Evolutionary conservation across 495 filamentous ascomycete species (phyloP), one percentile per base, ranked within the genome.

Genomic region (Xylaria telfairii): DNA sequence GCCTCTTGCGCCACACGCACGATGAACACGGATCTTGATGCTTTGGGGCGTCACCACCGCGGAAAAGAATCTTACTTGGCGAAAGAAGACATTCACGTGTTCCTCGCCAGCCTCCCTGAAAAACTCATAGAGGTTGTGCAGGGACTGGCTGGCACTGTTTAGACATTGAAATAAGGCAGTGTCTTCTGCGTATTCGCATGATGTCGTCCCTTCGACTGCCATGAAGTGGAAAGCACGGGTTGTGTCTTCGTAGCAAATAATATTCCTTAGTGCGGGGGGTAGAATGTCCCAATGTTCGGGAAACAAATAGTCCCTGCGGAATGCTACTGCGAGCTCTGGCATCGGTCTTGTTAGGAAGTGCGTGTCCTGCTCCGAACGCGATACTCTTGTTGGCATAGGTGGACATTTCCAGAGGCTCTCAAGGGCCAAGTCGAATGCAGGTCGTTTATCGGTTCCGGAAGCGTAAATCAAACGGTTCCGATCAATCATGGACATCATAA

Each of bases 61-160:
- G 13, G 32, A 60, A 10, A 59, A 59, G 17, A 59, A 59, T 59
- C 56, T 59, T 34, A 59, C 56, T 37, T 39, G 6, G 32, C n/a
- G n/a, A 37, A 59, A 59, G 32, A 59, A 59, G 56, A 59, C n/a
- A 13, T 37, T 15, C 30, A 59, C 30, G 21, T 59, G 56, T 59
- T 39, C 56, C 15, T 60, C 19, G 12, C 56, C 30, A 21, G 56
- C 56, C 21, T 56, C 51, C 26, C 15, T 56, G 51, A 56, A 56
- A 32, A 56, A 32, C 51, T 56, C 51, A 30, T 56, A 56, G 24
- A 56, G 9, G 51, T 56, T 60, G 32, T 41, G 32, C 32, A 60
- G 32, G 4, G 56, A 60, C 17, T 60, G 32, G 12, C 30, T 60
- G 4, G 32, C 56, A 37, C 39, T 60, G 32, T 60, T 60, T 4